Evolutionary conservation across 2,329 filamentous ascomycete species (phyloP).

Genomic region (Ophiostoma pallidulum): DNA sequence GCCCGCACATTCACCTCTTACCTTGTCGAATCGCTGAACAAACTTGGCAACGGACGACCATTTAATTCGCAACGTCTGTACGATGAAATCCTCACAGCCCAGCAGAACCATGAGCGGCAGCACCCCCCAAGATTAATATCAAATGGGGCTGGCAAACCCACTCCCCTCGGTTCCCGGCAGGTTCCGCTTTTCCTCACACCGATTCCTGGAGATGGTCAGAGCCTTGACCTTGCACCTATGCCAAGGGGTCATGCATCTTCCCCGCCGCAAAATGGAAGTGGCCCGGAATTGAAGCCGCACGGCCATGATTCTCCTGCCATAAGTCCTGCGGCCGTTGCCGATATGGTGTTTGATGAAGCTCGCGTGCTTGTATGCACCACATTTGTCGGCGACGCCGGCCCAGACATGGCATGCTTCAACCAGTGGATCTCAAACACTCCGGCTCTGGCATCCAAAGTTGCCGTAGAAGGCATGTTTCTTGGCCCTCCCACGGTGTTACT

Average conservation of each 20-base stretch:
- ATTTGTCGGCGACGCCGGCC: constrained; percentile 55
- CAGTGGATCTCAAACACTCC: constrained; percentile 56
- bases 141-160: constrained; percentile 35
- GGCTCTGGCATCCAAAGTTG: constrained; percentile 46
- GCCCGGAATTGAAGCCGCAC: constrained; percentile 16
- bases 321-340: constrained; percentile 38
- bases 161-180: constrained; percentile 26
- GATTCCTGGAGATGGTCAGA: constrained; percentile 43
- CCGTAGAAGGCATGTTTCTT: constrained; percentile 59
- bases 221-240: constrained; percentile 43
- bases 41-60: constrained; percentile 41
- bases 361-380: constrained; percentile 58
- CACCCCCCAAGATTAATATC: constrained; percentile 25
- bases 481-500: constrained; percentile 57
- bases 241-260: constrained; percentile 24
- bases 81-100: constrained; percentile 42
- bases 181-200: constrained; percentile 47
- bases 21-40: constrained; percentile 45
- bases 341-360: constrained; percentile 52
- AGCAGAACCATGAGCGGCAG: constrained; percentile 36
- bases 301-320: constrained; percentile 26
- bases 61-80: constrained; percentile 48
- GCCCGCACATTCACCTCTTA: constrained; percentile 50
- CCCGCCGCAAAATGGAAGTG: constrained; percentile 15
- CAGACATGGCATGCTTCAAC: constrained; percentile 57